These are phyloP conservation scores for Tubosaeta brunneosetosa DNA, from an alignment of 768 basidiomycete species.

Conservation along the genomic window DNA sequence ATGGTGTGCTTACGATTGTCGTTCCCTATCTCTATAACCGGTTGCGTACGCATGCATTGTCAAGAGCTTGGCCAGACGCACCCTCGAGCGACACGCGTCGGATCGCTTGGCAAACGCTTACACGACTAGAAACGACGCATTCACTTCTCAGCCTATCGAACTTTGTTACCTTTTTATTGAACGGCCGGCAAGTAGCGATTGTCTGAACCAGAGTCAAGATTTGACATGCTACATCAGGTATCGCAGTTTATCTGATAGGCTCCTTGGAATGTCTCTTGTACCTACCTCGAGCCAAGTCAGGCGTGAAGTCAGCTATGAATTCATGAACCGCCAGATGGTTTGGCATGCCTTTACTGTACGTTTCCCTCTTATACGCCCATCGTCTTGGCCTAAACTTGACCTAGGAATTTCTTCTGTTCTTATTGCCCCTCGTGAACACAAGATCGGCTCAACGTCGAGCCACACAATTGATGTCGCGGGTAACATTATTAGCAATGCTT, in stretches of 20 bases:
- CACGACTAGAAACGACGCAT: constrained; percentile 63
- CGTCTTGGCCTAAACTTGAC: constrained; percentile 3
- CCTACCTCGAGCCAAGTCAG: constrained; percentile 65
- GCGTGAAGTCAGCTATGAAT: constrained; percentile 93
- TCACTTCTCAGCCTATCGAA: constrained; percentile 61
- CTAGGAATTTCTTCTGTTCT: constrained; percentile 93
- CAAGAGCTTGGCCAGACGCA: constrained; percentile 86
- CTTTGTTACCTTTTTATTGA: constrained; percentile 79
- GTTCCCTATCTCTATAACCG: constrained; percentile 77
- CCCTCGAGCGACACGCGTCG: constrained; percentile 74
- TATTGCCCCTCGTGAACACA: constrained; percentile 79
- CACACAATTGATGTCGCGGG: constrained; percentile 30
- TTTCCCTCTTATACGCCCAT: neutral
- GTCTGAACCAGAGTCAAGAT: neutral
- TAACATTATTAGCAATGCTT: constrained; percentile 29
- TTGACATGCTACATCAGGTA: constrained; percentile 50
- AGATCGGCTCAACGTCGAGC: constrained; percentile 58
- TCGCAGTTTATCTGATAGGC: constrained; percentile 75
- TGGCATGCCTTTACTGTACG: constrained; percentile 98
- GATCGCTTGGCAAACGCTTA: constrained; percentile 66
- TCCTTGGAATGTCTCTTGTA: constrained; percentile 69
- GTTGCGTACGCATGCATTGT: constrained; percentile 69
- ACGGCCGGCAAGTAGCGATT: constrained; percentile 62
- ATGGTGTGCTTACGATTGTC: constrained; percentile 68
- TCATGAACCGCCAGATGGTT: constrained; percentile 99